A percentile compares a stretch with the other conserved stretches of the same genome.
Evolutionary conservation across 23 red algal species (phyloP).

Genomic region (Gracilaria vermiculophylla): DNA sequence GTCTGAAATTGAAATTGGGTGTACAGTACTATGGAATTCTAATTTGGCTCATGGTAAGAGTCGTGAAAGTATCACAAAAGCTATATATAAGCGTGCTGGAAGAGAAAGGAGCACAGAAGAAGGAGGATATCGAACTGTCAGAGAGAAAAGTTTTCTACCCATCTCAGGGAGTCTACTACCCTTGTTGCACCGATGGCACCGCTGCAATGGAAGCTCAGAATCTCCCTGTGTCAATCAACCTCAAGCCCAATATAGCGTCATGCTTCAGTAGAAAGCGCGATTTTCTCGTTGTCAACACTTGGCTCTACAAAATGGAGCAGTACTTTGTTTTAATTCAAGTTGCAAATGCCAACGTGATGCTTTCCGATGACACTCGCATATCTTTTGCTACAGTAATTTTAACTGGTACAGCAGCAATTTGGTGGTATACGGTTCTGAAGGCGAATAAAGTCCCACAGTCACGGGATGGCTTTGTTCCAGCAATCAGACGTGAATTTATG

Average conservation of each 20-base stretch:
- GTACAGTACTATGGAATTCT: too few relatives aligned
- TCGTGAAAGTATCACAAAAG: too few relatives aligned
- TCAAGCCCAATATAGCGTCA: not conserved
- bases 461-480: not conserved
- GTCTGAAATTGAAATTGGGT: too few relatives aligned
- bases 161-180: too few relatives aligned
- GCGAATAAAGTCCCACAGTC: too few relatives aligned
- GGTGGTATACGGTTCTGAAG: slow-evolving; percentile 12
- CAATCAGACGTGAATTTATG: not conserved
- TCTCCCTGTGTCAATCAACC: slow-evolving; percentile 4
- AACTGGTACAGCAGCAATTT: slow-evolving; percentile 35
- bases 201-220: not conserved
- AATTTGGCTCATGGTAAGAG: too few relatives aligned
- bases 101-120: too few relatives aligned
- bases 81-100: too few relatives aligned
- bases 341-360: not conserved
- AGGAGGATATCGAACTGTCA: not conserved
- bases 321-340: slow-evolving; percentile 24
- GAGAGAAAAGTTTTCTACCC: too few relatives aligned
- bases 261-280: not conserved
- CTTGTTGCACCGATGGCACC: too few relatives aligned
- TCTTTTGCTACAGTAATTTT: slow-evolving; percentile 7
- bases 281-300: slow-evolving; percentile 12
- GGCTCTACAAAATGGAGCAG: slow-evolving; percentile 37
- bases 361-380: too few relatives aligned